Evolutionary conservation across 176 grass and related monocot genomes (phyloP), one percentile per base, ranked within the genome.

Genomic region (Oryza australiensis): DNA sequence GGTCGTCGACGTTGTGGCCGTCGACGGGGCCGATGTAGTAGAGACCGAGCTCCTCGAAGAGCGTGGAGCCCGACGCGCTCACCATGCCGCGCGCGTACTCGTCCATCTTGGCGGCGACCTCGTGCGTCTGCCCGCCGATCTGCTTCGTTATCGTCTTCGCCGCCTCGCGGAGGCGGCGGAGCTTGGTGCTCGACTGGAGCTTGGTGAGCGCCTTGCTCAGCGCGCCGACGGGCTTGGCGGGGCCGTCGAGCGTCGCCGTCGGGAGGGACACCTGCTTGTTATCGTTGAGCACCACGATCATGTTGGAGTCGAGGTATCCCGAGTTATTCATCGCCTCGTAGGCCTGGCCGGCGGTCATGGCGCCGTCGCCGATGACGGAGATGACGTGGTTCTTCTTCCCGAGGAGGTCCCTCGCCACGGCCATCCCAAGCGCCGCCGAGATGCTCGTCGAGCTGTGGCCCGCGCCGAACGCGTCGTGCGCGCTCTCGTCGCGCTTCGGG

Each of bases 311-410:
- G 15, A 99, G 89, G 88, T 90, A 93, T 0, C 96, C 96, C 1
- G 91, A 79, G 82, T 99, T 99, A 82, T 99, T 95, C 96, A 99
- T 99, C 13, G 96, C 96, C 77, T 99, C 93, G 27, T 95, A 99
- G 0, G 96, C 96, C 86, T 99, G 96, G 0, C 96, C 96, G 41
- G 96, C 96, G 0, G 96, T 99, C 96, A 99, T 99, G 40, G 96
- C 93, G 38, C 96, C 96, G 80, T 99, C 96, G 23, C 96, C 96
- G 64, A 99, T 93, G 15, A 99, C 96, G 5, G 96, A 92, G 32
- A 99, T 72, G 43, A 99, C 91, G 70, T 99, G 96, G 71, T 99
- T 95, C 26, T 85, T 81, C 1, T 89, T 88, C 16, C 96, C 91
- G 2, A 90, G 72, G 20, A 99, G 63, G 82, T 99, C 96, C 1